Conservation (phyloP, 2,329 filamentous ascomycete species). For the Cryphonectria naterciae region DNA sequence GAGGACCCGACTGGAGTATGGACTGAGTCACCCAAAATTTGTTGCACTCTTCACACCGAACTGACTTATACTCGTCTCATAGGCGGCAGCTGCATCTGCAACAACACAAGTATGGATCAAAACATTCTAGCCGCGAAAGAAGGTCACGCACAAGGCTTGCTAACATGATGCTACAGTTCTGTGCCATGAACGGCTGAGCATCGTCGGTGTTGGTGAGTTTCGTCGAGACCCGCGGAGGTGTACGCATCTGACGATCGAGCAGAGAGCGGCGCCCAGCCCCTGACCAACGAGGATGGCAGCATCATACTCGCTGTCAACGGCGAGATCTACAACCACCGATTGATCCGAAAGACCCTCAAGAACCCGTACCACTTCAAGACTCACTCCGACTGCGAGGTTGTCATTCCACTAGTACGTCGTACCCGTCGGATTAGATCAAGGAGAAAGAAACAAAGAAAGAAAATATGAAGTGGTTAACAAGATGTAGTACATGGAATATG, state of each 20-base stretch:
- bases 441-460: background rate
- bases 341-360: conserved; percentile 86
- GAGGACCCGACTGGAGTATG: conserved; percentile 98
- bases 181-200: conserved; percentile 95
- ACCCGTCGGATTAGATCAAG: background rate
- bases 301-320: conserved; percentile 97
- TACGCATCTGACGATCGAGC: conserved; percentile 34
- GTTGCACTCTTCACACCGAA: conserved; percentile 23
- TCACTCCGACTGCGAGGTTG: conserved; percentile 97
- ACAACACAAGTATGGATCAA: conserved; percentile 80
- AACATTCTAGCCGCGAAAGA: too few relatives aligned
- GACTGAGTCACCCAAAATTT: conserved; percentile 40
- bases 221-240: conserved; percentile 19
- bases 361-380: conserved; percentile 96
- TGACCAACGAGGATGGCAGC: conserved; percentile 87
- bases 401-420: conserved; percentile 84
- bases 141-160: conserved; percentile 23
- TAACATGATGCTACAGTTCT: conserved; percentile 65
- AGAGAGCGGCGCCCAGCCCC: conserved; percentile 95
- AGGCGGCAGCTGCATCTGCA: conserved; percentile 88
- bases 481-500: conserved; percentile 84
- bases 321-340: conserved; percentile 99
- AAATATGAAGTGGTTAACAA: conserved; percentile 4
- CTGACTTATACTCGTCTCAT: conserved; percentile 27
- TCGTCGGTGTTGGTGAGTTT: conserved; percentile 88